These are phyloP conservation scores for Aspergillus udagawae DNA, from an alignment of 2,329 filamentous ascomycete species.

Conservation along the genomic window DNA sequence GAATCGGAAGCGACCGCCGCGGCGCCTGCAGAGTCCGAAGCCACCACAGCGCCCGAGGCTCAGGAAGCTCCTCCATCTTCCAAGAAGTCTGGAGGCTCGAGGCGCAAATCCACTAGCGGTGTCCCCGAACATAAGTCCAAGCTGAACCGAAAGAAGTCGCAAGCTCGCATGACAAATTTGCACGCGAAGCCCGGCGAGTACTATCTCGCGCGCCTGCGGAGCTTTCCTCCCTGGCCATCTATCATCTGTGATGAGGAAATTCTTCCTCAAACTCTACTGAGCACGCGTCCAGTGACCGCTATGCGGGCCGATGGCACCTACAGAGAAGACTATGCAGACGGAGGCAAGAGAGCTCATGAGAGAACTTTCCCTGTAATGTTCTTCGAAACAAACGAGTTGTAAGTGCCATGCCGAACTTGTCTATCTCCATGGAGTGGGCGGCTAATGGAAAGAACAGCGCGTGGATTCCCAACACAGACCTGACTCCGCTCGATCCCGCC, in stretches of 20 bases:
- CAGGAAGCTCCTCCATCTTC: slow-evolving; percentile 49
- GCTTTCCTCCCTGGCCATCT: slow-evolving; percentile 89
- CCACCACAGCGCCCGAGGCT: slow-evolving; percentile 30
- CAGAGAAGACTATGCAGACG: slow-evolving; percentile 80
- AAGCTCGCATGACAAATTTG: slow-evolving; percentile 64
- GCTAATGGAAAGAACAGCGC: slow-evolving; percentile 54
- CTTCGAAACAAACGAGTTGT: slow-evolving; percentile 94
- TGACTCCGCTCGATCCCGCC: slow-evolving; percentile 71
- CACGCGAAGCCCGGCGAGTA: slow-evolving; percentile 87
- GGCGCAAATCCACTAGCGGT: slow-evolving; percentile 69
- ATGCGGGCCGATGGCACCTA: slow-evolving; percentile 79
- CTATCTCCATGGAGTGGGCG: background rate
- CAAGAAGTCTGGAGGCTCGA: slow-evolving; percentile 46
- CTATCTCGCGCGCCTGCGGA: slow-evolving; percentile 90
- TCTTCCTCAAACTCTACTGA: slow-evolving; percentile 74
- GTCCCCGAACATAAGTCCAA: slow-evolving; percentile 67
- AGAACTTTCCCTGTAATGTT: slow-evolving; percentile 95
- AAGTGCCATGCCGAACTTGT: slow-evolving; percentile 44
- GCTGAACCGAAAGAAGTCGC: slow-evolving; percentile 79
- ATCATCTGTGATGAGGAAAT: slow-evolving; percentile 94
- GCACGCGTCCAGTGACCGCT: slow-evolving; percentile 77
- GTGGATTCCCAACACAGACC: slow-evolving; percentile 82
- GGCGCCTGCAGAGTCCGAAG: slow-evolving; percentile 20
- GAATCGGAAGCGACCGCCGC: slow-evolving; percentile 17
- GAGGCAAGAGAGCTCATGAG: slow-evolving; percentile 78